Evolutionary conservation across 441 rosid species (phyloP).

Genomic region (Croton laevigatus): DNA sequence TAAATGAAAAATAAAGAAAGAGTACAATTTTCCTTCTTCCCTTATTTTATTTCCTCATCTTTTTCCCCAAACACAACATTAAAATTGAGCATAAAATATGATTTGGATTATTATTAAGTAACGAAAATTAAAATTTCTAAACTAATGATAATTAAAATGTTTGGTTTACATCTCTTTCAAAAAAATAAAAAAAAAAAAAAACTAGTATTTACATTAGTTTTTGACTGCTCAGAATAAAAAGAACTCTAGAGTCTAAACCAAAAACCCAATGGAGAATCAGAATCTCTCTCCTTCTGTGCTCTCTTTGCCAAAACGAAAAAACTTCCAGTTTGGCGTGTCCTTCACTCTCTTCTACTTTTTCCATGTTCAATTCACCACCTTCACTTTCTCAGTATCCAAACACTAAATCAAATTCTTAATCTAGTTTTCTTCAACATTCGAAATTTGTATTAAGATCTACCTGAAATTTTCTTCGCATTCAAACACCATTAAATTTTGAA

Average conservation of each 20-base stretch:
- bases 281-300: not conserved
- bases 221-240: not conserved
- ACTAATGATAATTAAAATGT: no score
- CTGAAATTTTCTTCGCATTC: conserved; percentile 4
- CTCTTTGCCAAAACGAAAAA: not conserved
- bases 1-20: no score
- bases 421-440: not conserved
- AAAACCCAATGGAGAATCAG: not conserved
- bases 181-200: no score
- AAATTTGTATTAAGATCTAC: not conserved
- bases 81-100: no score
- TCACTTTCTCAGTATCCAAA: conserved; percentile 19
- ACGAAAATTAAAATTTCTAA: no score
- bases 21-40: no score
- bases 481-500: not conserved
- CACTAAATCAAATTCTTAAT: not conserved
- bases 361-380: not conserved
- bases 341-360: not conserved
- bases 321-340: not conserved
- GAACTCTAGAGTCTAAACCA: not conserved
- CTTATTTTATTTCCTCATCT: no score
- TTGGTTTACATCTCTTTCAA: no score
- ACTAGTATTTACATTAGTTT: no score
- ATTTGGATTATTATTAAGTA: no score
- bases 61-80: no score